phyloP scores from a whole-genome alignment of 257 asterid genomes.

The Plantago elongata region DNA sequence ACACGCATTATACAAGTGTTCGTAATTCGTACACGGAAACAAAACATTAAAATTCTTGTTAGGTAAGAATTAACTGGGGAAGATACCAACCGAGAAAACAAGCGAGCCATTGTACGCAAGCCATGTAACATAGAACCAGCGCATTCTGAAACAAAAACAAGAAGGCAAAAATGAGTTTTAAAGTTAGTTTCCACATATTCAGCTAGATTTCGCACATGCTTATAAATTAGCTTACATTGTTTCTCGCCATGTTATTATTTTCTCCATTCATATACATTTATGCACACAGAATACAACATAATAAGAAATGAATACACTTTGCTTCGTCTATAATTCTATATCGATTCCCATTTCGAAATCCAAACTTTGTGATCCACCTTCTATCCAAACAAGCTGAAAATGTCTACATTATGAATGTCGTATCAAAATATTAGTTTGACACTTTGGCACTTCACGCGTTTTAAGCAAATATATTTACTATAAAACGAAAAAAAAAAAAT shows the following conservation, averaged over 20 bases:
- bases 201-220: too few relatives aligned
- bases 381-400: not conserved
- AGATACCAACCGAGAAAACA: conserved; percentile 45
- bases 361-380: too few relatives aligned
- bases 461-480: not conserved
- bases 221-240: too few relatives aligned
- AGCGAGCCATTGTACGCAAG: conserved; percentile 41
- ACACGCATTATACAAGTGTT: too few relatives aligned
- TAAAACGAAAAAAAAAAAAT: not conserved
- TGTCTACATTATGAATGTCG: not conserved
- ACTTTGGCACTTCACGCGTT: conserved; percentile 7
- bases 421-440: conserved; percentile 1
- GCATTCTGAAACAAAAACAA: conserved; percentile 35
- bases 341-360: too few relatives aligned
- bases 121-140: conserved; percentile 44
- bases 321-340: too few relatives aligned
- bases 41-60: not conserved
- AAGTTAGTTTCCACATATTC: too few relatives aligned
- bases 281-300: too few relatives aligned
- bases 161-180: not conserved
- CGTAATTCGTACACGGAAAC: too few relatives aligned
- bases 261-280: too few relatives aligned
- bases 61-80: not conserved
- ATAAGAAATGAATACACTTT: too few relatives aligned
- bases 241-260: too few relatives aligned